phyloP scores from a whole-genome alignment of 352 stramenopile genomes.

The Thraustotheca clavata region DNA sequence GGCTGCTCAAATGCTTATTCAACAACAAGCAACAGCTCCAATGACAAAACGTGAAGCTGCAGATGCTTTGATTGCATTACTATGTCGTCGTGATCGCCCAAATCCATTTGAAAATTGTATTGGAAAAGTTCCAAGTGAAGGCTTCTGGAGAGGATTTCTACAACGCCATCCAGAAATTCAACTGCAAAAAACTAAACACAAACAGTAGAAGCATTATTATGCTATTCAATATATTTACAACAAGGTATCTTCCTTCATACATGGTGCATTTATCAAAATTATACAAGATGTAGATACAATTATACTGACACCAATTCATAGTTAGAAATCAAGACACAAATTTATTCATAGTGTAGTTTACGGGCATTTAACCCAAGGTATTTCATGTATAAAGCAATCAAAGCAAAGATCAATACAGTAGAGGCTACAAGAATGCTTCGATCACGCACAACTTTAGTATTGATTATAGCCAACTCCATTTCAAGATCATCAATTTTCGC shows the following conservation, averaged over 20 bases:
- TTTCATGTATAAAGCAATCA: no score
- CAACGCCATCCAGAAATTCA: conserved; percentile 3
- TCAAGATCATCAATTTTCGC: background rate
- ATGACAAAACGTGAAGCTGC: conserved; percentile 8
- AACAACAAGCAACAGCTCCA: conserved; percentile 4
- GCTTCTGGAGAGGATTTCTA: conserved; percentile 18
- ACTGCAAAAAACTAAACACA: background rate
- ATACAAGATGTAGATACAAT: no score
- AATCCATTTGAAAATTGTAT: conserved; percentile 12
- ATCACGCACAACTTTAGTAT: background rate
- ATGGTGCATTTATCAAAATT: no score
- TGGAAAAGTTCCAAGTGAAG: conserved; percentile 4
- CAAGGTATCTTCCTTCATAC: no score
- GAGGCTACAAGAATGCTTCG: background rate
- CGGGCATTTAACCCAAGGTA: no score
- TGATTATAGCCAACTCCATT: background rate
- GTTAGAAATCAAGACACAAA: no score
- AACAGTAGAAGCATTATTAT: no score
- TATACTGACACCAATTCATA: no score
- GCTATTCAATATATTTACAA: no score
- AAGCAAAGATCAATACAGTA: no score
- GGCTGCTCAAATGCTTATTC: conserved; percentile 13
- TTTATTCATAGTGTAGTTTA: no score
- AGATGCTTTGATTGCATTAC: conserved; percentile 3
- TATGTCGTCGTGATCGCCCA: background rate